Percentiles rank a stretch among this genome's conserved stretches.
These are phyloP conservation scores for Scheffersomyces coipomensis DNA, from an alignment of 805 yeast genomes.

Conservation along the genomic window DNA sequence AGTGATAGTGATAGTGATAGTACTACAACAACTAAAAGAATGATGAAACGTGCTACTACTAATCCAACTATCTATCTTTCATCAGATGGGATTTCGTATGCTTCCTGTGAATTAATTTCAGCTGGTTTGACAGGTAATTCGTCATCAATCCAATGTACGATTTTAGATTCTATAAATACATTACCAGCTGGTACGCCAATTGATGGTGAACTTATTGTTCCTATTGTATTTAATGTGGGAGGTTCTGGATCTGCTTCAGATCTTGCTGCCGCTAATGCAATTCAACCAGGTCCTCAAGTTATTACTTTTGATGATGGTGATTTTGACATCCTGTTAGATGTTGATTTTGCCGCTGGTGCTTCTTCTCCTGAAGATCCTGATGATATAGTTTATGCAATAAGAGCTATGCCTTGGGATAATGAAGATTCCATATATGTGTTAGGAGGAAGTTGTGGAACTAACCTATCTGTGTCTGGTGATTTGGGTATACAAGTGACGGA, in stretches of 20 bases:
- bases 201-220: not conserved
- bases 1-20: too few relatives aligned
- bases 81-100: not conserved
- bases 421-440: constrained; percentile 4
- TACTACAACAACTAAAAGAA: constrained; percentile 1
- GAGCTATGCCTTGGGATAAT: not conserved
- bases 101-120: not conserved
- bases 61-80: not conserved
- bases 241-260: not conserved
- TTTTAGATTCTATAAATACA: constrained; percentile 9
- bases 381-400: not conserved
- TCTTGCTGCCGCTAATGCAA: not conserved
- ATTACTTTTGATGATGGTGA: constrained; percentile 1
- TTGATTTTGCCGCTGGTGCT: not conserved
- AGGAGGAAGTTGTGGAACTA: constrained; percentile 7
- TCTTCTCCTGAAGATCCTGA: not conserved
- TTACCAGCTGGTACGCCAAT: not conserved
- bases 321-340: not conserved
- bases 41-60: constrained; percentile 9
- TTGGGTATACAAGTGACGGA: constrained; percentile 9
- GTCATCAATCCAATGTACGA: constrained; percentile 17
- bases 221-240: not conserved
- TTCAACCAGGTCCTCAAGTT: not conserved
- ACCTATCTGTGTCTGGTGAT: constrained; percentile 12
- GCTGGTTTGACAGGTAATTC: not conserved